These are phyloP conservation scores for Starmera dryadoides DNA, from an alignment of 805 yeast genomes.

Conservation along the genomic window DNA sequence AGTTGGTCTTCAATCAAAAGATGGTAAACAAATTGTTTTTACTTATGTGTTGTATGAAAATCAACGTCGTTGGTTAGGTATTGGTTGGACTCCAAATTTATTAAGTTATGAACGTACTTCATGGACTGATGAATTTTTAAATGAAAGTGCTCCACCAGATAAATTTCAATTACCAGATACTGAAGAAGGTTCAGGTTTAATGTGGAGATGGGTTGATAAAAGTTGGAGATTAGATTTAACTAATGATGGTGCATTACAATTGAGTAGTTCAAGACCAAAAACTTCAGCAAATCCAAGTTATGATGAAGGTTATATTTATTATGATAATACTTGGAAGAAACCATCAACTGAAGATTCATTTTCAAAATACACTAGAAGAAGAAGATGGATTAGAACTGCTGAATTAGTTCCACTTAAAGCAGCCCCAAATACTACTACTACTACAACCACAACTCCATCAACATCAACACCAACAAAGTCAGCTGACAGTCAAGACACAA, in stretches of 20 bases:
- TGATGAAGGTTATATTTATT: slow-evolving; percentile 84
- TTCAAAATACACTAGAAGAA: slow-evolving; percentile 85
- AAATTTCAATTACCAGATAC: slow-evolving; percentile 76
- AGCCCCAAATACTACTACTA: slow-evolving; percentile 5
- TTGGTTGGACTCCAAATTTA: slow-evolving; percentile 94
- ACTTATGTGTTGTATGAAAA: slow-evolving; percentile 91
- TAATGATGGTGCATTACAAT: slow-evolving; percentile 77
- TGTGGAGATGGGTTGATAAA: slow-evolving; percentile 93
- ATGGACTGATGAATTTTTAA: slow-evolving; percentile 95
- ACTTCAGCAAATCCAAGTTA: slow-evolving; percentile 58
- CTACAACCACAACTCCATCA: slow-evolving; percentile 1
- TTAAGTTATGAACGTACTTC: slow-evolving; percentile 90
- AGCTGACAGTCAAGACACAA: neutral
- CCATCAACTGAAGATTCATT: slow-evolving; percentile 85
- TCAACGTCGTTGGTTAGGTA: slow-evolving; percentile 95
- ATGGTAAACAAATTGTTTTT: slow-evolving; percentile 58
- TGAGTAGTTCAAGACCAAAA: slow-evolving; percentile 50
- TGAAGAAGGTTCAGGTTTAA: slow-evolving; percentile 57
- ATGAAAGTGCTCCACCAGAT: slow-evolving; percentile 75
- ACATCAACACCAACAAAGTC: neutral
- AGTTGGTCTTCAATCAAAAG: slow-evolving; percentile 22
- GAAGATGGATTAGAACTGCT: slow-evolving; percentile 96
- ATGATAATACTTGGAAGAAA: slow-evolving; percentile 90
- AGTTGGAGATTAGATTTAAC: slow-evolving; percentile 88
- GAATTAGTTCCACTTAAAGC: slow-evolving; percentile 48